These are phyloP conservation scores for Hericium rajendrae DNA, from an alignment of 768 basidiomycete genomes.

Conservation along the genomic window DNA sequence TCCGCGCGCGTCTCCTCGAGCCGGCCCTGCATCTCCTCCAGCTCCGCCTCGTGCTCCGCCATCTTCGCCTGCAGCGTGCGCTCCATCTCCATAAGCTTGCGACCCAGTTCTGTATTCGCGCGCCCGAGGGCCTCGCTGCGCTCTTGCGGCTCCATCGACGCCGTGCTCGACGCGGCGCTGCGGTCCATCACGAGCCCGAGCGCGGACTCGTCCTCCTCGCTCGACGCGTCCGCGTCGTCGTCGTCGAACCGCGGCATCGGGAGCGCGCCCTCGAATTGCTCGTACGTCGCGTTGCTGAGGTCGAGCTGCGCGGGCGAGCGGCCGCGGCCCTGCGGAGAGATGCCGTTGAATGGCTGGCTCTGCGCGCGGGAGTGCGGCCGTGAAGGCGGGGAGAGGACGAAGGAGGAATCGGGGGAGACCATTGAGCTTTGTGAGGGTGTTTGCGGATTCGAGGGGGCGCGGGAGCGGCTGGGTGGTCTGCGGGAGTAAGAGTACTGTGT, in stretches of 20 bases:
- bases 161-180: slow-evolving; percentile 46
- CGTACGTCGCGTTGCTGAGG: slow-evolving; percentile 23
- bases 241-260: slow-evolving; percentile 44
- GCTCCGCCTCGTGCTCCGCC: slow-evolving; percentile 68
- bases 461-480: slow-evolving; percentile 37
- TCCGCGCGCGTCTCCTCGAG: slow-evolving; percentile 76
- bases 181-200: slow-evolving; percentile 56
- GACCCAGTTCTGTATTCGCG: slow-evolving; percentile 62
- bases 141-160: slow-evolving; percentile 65
- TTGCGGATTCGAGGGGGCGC: slow-evolving; percentile 67
- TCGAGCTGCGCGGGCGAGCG: slow-evolving; percentile 34
- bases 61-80: slow-evolving; percentile 55
- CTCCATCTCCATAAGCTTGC: slow-evolving; percentile 71
- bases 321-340: slow-evolving; percentile 23
- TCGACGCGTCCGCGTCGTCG: slow-evolving; percentile 37
- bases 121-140: slow-evolving; percentile 64
- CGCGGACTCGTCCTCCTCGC: slow-evolving; percentile 29
- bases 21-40: slow-evolving; percentile 68
- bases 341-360: slow-evolving; percentile 35
- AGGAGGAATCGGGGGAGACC: slow-evolving; percentile 15
- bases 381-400: slow-evolving; percentile 29
- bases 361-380: slow-evolving; percentile 61
- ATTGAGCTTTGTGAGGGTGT: slow-evolving; percentile 14
- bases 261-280: slow-evolving; percentile 39
- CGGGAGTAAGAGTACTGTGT: slow-evolving; percentile 23